phyloP scores from a whole-genome alignment of 176 grass and related monocot species.

The Eragrostis nindensis region DNA sequence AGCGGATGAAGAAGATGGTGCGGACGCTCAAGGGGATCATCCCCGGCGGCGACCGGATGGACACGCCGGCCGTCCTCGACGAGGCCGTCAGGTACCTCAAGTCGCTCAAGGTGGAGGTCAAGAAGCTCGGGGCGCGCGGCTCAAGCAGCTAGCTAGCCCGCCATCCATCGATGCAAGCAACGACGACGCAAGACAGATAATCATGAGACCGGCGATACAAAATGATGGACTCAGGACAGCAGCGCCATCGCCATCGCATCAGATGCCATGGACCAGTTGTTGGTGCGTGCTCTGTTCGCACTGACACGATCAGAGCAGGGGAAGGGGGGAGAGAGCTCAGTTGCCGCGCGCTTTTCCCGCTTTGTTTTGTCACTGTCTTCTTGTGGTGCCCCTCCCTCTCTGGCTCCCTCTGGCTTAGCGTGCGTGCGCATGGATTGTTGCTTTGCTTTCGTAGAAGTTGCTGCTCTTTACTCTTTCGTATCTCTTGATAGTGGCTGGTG shows the following conservation, averaged over 20 bases:
- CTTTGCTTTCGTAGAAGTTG: slow-evolving; percentile 33
- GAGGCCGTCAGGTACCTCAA: slow-evolving; percentile 89
- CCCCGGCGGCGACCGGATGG: slow-evolving; percentile 83
- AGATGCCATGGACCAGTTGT: background rate
- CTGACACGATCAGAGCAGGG: slow-evolving; percentile 34
- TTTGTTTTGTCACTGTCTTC: slow-evolving; percentile 1
- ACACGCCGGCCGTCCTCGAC: slow-evolving; percentile 84
- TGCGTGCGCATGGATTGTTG: slow-evolving; percentile 34
- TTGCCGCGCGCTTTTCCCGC: slow-evolving; percentile 1
- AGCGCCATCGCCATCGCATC: slow-evolving; percentile 1
- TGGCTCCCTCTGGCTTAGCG: background rate
- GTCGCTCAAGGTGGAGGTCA: slow-evolving; percentile 89
- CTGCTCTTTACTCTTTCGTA: slow-evolving; percentile 18
- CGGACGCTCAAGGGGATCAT: slow-evolving; percentile 83
- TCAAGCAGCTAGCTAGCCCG: slow-evolving; percentile 17
- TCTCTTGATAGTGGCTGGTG: slow-evolving; percentile 32
- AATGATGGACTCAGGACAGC: background rate
- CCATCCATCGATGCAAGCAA: background rate
- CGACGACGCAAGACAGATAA: background rate
- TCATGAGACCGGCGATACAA: too few relatives aligned
- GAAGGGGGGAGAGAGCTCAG: slow-evolving; percentile 26
- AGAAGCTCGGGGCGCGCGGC: slow-evolving; percentile 59
- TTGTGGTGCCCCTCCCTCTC: background rate
- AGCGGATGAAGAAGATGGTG: slow-evolving; percentile 96
- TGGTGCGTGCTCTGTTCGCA: slow-evolving; percentile 29